Conservation (phyloP, 2,329 filamentous ascomycete species). For the Xylariaceae sp. region DNA sequence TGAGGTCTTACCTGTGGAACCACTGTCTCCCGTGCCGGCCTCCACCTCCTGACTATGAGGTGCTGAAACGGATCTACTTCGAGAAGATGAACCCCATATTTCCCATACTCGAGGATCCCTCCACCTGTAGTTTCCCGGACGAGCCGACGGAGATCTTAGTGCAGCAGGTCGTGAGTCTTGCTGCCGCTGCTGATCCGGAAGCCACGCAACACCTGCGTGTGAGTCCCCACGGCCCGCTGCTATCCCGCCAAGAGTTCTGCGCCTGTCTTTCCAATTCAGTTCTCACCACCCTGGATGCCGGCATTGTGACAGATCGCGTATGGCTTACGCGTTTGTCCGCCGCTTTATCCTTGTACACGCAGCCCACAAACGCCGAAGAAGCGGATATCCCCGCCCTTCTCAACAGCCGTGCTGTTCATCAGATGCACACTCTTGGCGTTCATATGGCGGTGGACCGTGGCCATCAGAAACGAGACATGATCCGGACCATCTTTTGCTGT, state of each 20-base stretch:
- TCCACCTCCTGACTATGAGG: slow-evolving; percentile 41
- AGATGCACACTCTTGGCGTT: slow-evolving; percentile 52
- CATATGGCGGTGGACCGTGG: slow-evolving; percentile 41
- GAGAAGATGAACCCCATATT: slow-evolving; percentile 52
- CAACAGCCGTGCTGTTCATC: slow-evolving; percentile 50
- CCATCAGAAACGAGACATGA: slow-evolving; percentile 38
- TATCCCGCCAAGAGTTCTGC: slow-evolving; percentile 45
- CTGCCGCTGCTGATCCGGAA: slow-evolving; percentile 47
- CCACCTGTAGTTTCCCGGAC: slow-evolving; percentile 26
- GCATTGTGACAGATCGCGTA: slow-evolving; percentile 49
- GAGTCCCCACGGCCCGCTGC: slow-evolving; percentile 35
- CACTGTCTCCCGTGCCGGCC: slow-evolving; percentile 46
- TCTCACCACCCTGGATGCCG: slow-evolving; percentile 47
- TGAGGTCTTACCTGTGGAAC: slow-evolving; percentile 39
- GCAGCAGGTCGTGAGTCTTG: slow-evolving; percentile 51
- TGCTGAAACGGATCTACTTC: slow-evolving; percentile 43
- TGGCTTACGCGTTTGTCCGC: slow-evolving; percentile 50
- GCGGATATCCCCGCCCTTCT: slow-evolving; percentile 50
- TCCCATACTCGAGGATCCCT: slow-evolving; percentile 42
- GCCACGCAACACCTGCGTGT: slow-evolving; percentile 43
- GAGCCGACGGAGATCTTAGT: slow-evolving; percentile 38
- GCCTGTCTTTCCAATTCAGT: slow-evolving; percentile 44
- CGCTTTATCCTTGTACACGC: slow-evolving; percentile 55
- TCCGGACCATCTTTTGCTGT: slow-evolving; percentile 47
- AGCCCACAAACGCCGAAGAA: slow-evolving; percentile 49